Conservation (phyloP, 441 rosid genomes). For the Arabidopsis hybrid region DNA sequence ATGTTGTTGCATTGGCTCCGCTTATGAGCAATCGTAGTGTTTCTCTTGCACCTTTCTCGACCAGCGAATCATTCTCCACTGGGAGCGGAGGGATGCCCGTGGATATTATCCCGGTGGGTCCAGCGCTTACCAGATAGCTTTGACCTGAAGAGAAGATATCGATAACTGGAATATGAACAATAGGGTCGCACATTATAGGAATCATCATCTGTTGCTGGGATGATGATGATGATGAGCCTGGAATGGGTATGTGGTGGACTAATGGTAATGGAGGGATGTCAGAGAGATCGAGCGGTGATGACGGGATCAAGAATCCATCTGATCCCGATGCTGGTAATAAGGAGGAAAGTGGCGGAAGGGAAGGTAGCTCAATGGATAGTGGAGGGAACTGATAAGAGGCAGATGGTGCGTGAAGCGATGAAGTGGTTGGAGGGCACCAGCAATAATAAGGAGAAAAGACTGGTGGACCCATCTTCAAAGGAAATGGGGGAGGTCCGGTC, state of each 20-base stretch:
- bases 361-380: slow-evolving; percentile 57
- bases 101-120: slow-evolving; percentile 60
- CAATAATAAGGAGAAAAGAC: slow-evolving; percentile 83
- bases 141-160: slow-evolving; percentile 96
- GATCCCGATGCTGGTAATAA: slow-evolving; percentile 56
- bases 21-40: slow-evolving; percentile 81
- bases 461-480: slow-evolving; percentile 49
- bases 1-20: slow-evolving; percentile 60
- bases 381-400: slow-evolving; percentile 50
- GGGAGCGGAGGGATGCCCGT: slow-evolving; percentile 68
- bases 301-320: slow-evolving; percentile 57
- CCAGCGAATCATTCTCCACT: slow-evolving; percentile 58
- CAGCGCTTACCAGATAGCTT: slow-evolving; percentile 88
- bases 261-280: slow-evolving; percentile 68
- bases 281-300: slow-evolving; percentile 60
- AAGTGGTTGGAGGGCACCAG: slow-evolving; percentile 79
- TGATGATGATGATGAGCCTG: slow-evolving; percentile 49
- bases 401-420: slow-evolving; percentile 51
- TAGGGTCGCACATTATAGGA: slow-evolving; percentile 90
- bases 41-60: slow-evolving; percentile 93
- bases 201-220: slow-evolving; percentile 65
- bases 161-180: slow-evolving; percentile 86
- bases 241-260: slow-evolving; percentile 59
- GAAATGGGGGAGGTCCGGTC: slow-evolving; percentile 31
- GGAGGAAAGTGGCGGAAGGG: slow-evolving; percentile 72